Conservation (phyloP, 177 flowering plant species). For the Vitis hybrid region DNA sequence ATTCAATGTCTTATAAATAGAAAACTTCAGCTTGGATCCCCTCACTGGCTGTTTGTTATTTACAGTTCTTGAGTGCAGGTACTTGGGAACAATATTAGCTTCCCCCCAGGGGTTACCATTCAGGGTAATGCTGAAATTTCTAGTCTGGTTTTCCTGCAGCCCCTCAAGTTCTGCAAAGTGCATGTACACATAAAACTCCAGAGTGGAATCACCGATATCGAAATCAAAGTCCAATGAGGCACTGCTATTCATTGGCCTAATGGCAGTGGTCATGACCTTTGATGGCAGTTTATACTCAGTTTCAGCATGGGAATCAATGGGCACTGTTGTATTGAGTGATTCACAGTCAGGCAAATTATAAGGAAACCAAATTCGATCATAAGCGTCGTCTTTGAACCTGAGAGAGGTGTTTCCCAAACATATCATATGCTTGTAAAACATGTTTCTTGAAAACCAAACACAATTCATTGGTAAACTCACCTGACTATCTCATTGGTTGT, state of each 20-base stretch:
- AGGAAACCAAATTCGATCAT: slow-evolving; percentile 29
- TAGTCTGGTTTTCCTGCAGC: slow-evolving; percentile 12
- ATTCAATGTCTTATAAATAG: slow-evolving; percentile 7
- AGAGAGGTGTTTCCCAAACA: too few species aligned
- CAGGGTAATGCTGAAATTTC: slow-evolving; percentile 25
- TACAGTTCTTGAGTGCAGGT: slow-evolving; percentile 1
- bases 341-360: slow-evolving; percentile 3
- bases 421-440: too few species aligned
- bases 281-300: slow-evolving; percentile 21
- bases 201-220: neutral
- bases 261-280: slow-evolving; percentile 27
- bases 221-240: slow-evolving; percentile 11
- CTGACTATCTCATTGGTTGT: slow-evolving; percentile 10
- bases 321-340: neutral
- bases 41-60: slow-evolving; percentile 2
- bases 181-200: slow-evolving; percentile 15
- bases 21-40: slow-evolving; percentile 9
- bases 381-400: slow-evolving; percentile 29
- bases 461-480: neutral
- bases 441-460: too few species aligned
- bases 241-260: slow-evolving; percentile 11
- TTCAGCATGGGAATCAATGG: neutral
- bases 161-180: slow-evolving; percentile 28
- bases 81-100: slow-evolving; percentile 6
- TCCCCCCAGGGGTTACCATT: slow-evolving; percentile 9